Base-by-base conservation (phyloP, 345 rosid genomes). In the Turritis glabra region DNA sequence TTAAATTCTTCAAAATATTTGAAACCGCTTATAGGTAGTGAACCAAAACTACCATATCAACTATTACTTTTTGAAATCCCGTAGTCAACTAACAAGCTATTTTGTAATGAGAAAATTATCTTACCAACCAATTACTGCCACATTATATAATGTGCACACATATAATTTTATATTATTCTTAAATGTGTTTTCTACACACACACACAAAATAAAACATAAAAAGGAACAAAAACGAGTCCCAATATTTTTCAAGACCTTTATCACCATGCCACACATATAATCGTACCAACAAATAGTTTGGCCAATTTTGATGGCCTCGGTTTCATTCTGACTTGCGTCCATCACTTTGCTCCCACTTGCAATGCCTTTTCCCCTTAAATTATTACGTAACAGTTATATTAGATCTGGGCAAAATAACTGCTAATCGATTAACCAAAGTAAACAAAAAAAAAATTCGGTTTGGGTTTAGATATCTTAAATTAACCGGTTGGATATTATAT, bases 271-370 rank as follows among this genome's bases (percentile, higher is more conserved):
- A 51, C 35, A 51, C 69, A 51, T 1, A 29, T n/a, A 52, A 40
- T 63, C 19, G 26, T 72, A 53, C 64, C 64, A 73, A 11, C 37
- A 41, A 53, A 54, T 43, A 73, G 56, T 64, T 73, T 44, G 77
- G 55, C 69, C 70, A 73, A 40, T 52, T 22, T 72, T 53, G 44
- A 63, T 72, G 77, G 77, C 47, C 55, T 43, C 5, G 27, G 47
- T 73, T 73, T 22, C 27, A 27, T 72, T 51, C 21, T 32, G 32
- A 37, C 19, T 38, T 41, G 64, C 58, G 40, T 73, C 18, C 71
- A 63, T 41, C 64, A 63, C 14, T 64, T 73, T 63, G 53, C 55
- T 29, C 33, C 77, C 77, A 73, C 77, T 63, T 46, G 52, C 23
- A 5, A 27, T 50, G 21, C 11, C 22, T 23, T n/a, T 1, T 1